Evolutionary conservation across 75 land plant species (phyloP).

Genomic region (Azolla pinnata): DNA sequence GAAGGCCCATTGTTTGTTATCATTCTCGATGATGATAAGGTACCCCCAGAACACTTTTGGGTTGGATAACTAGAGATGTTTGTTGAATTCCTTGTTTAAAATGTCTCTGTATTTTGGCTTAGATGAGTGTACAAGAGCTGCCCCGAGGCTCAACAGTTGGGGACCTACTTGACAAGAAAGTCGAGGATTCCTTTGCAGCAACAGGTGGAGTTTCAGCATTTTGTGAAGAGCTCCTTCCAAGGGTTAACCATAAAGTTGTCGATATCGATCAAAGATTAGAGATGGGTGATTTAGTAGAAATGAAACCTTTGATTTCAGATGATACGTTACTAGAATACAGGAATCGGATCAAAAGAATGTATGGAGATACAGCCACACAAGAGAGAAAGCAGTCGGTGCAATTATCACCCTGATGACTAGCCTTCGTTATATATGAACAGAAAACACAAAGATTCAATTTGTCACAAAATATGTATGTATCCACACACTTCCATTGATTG

Average conservation of each 20-base stretch:
- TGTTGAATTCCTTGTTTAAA: neutral
- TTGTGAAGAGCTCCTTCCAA: conserved; percentile 54
- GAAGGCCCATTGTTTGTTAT: conserved; percentile 81
- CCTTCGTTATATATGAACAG: no score
- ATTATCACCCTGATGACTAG: neutral
- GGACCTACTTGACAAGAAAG: conserved; percentile 39
- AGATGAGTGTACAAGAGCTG: conserved; percentile 96
- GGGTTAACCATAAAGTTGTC: conserved; percentile 66
- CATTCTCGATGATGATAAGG: conserved; percentile 74
- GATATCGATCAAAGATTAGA: conserved; percentile 47
- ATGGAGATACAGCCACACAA: conserved; percentile 2
- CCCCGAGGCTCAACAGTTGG: conserved; percentile 62
- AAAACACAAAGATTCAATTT: no score
- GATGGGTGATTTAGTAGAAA: conserved; percentile 89
- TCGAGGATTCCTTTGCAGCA: conserved; percentile 38
- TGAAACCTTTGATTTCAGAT: conserved; percentile 52
- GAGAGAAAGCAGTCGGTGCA: neutral
- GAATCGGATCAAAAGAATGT: conserved; percentile 64
- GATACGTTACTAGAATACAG: conserved; percentile 45
- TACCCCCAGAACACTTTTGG: conserved; percentile 1
- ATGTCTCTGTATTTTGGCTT: neutral
- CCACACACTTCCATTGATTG: no score
- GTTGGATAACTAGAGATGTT: neutral
- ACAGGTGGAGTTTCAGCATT: conserved; percentile 32
- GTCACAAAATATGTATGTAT: no score